Percentiles rank a stretch among this genome's conserved stretches.
phyloP scores from a whole-genome alignment of 2,329 filamentous ascomycete species.

The Pseudogymnoascus sp. region DNA sequence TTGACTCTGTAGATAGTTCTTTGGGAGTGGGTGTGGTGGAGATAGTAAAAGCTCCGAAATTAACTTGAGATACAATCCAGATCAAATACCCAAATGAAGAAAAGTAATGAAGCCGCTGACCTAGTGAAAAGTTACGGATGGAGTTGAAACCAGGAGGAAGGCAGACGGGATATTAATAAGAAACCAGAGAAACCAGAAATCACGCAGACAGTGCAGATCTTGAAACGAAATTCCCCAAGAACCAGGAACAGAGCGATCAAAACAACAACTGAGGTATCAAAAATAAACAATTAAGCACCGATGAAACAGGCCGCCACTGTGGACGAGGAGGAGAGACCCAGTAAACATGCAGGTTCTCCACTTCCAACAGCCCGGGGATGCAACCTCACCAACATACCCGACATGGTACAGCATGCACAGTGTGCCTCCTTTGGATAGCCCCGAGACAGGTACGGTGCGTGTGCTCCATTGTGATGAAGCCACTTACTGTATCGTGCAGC shows the following conservation, averaged over 20 bases:
- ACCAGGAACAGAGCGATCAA: neutral
- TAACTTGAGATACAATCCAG: neutral
- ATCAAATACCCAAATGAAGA: constrained; percentile 4
- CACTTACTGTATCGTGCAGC: neutral
- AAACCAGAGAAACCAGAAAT: neutral
- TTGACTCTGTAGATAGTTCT: neutral
- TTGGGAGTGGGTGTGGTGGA: neutral
- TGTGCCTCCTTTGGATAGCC: neutral
- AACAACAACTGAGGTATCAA: neutral
- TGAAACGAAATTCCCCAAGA: constrained; percentile 4
- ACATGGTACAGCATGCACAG: neutral
- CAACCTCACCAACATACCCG: neutral
- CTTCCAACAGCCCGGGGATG: constrained; percentile 4
- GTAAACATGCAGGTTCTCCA: neutral
- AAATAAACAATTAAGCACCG: constrained; percentile 8
- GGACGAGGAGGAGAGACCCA: neutral
- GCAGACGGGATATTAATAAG: neutral
- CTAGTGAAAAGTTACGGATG: constrained; percentile 2
- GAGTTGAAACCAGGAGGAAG: neutral
- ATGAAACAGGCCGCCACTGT: neutral
- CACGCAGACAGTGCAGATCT: neutral
- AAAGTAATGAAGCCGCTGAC: constrained; percentile 2
- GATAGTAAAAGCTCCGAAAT: neutral
- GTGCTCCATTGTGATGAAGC: neutral
- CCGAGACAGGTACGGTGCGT: neutral